These are phyloP conservation scores for Nyctanthes arbortristis DNA, from an alignment of 257 asterid genomes.

Conservation along the genomic window DNA sequence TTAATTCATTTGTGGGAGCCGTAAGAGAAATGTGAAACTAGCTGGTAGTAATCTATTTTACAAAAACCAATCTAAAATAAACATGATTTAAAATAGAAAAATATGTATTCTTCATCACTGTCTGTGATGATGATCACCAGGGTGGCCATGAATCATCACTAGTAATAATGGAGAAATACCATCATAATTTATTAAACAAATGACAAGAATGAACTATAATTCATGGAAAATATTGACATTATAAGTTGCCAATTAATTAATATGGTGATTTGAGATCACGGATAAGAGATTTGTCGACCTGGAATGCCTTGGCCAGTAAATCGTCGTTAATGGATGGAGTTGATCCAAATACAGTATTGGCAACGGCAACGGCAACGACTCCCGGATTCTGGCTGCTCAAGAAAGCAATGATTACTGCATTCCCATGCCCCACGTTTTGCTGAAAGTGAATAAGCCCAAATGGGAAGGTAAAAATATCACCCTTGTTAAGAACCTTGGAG, in stretches of 20 bases:
- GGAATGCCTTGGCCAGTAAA: constrained; percentile 39
- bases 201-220: no score
- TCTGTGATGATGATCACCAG: no score
- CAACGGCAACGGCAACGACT: constrained; percentile 36
- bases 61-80: no score
- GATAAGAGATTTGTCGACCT: constrained; percentile 21
- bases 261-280: constrained; percentile 31
- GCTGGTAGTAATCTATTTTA: no score
- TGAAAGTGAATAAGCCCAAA: constrained; percentile 52
- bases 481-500: constrained; percentile 32
- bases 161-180: no score
- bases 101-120: no score
- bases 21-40: no score
- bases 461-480: constrained; percentile 47
- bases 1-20: no score
- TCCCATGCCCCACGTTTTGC: constrained; percentile 28
- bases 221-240: no score
- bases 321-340: constrained; percentile 28
- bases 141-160: no score
- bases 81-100: no score
- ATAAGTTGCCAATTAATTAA: constrained; percentile 6
- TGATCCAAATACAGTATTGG: constrained; percentile 39
- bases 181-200: no score
- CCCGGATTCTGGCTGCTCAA: constrained; percentile 51
- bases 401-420: constrained; percentile 45